These are phyloP conservation scores for Cystobasidiopsis lactophilus DNA, from an alignment of 768 basidiomycete genomes.

Conservation along the genomic window DNA sequence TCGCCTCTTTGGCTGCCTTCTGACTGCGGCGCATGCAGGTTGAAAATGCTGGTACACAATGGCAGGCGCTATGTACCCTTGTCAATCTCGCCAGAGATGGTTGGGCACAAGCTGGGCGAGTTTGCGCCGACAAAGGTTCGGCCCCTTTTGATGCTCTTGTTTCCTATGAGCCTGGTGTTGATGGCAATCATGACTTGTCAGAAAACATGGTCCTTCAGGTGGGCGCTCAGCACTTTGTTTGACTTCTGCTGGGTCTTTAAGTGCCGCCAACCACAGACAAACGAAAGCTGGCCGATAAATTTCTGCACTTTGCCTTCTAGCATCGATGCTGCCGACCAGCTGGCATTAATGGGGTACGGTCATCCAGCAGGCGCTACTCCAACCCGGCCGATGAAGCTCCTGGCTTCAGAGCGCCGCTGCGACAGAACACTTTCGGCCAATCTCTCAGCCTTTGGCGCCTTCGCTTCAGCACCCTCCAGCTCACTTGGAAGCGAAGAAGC, in stretches of 20 bases:
- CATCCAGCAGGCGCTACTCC: no score
- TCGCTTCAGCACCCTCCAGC: no score
- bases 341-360: not conserved
- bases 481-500: no score
- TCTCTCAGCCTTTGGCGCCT: no score
- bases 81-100: constrained; percentile 82
- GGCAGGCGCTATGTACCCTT: constrained; percentile 77
- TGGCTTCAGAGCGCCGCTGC: no score
- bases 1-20: not conserved
- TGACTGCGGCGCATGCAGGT: constrained; percentile 28
- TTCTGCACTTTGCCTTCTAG: not conserved
- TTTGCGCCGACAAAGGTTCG: constrained; percentile 38
- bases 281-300: not conserved
- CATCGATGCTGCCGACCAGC: not conserved
- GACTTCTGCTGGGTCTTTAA: not conserved
- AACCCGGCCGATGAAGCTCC: no score
- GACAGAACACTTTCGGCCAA: no score
- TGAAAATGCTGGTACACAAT: constrained; percentile 82
- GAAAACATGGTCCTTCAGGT: constrained; percentile 71
- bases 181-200: constrained; percentile 19
- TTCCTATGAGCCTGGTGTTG: no score
- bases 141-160: no score
- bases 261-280: not conserved
- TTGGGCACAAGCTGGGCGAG: constrained; percentile 53
- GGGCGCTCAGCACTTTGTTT: constrained; percentile 24